These are phyloP conservation scores for Beta lomatogona DNA, from an alignment of 179 eudicot species.

Conservation along the genomic window DNA sequence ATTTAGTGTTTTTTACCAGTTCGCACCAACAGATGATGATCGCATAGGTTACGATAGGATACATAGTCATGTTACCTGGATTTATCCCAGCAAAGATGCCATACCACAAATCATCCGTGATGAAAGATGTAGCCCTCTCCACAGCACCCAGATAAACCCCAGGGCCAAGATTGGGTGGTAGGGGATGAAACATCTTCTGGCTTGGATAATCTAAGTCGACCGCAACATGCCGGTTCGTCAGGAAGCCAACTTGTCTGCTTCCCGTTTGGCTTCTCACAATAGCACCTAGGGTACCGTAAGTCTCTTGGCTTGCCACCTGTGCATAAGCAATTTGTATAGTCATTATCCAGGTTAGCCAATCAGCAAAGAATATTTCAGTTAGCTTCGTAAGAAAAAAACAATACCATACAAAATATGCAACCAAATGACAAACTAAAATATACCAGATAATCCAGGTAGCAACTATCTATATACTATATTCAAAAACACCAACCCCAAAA, in stretches of 20 bases:
- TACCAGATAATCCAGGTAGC: neutral
- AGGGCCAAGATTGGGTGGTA: slow-evolving; percentile 97
- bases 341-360: neutral
- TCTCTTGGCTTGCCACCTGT: slow-evolving; percentile 95
- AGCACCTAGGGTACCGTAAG: slow-evolving; percentile 96
- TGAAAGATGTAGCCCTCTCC: slow-evolving; percentile 96
- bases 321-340: neutral
- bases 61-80: slow-evolving; percentile 58
- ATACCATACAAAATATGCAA: neutral
- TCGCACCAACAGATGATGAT: neutral
- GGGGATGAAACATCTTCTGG: slow-evolving; percentile 97
- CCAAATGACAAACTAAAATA: neutral
- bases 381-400: neutral
- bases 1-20: neutral
- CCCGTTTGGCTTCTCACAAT: slow-evolving; percentile 96
- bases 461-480: neutral
- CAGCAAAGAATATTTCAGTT: neutral
- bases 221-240: slow-evolving; percentile 93
- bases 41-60: neutral
- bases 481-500: too few relatives aligned
- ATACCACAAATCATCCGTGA: slow-evolving; percentile 94
- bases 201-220: slow-evolving; percentile 93
- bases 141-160: slow-evolving; percentile 96
- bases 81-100: slow-evolving; percentile 94
- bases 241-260: slow-evolving; percentile 88